Percentiles rank a stretch among this genome's conserved stretches.
phyloP scores from a whole-genome alignment of 768 basidiomycete genomes.

The Nevesoporus exiguus region DNA sequence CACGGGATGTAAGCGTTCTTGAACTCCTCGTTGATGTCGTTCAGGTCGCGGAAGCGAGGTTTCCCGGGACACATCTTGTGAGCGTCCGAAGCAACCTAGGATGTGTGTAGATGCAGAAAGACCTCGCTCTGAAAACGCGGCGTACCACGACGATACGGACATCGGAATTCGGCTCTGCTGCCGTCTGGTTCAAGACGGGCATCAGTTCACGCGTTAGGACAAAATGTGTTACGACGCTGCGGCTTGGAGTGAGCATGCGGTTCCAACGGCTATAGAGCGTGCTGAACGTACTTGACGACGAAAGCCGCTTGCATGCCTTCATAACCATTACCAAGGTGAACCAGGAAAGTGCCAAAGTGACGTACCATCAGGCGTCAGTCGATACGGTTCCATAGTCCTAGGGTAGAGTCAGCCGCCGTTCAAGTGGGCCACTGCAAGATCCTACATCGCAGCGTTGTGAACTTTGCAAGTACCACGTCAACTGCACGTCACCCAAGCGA shows the following conservation, averaged over 20 bases:
- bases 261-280: not conserved
- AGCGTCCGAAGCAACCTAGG: conserved; percentile 34
- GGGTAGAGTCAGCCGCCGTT: conserved; percentile 6
- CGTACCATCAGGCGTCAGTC: conserved; percentile 28
- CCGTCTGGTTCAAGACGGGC: conserved; percentile 50
- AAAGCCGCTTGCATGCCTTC: conserved; percentile 39
- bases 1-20: conserved; percentile 14
- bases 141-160: conserved; percentile 60
- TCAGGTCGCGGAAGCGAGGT: conserved; percentile 28
- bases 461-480: conserved; percentile 32
- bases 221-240: conserved; percentile 51
- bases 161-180: conserved; percentile 45
- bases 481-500: not conserved
- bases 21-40: conserved; percentile 38
- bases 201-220: conserved; percentile 53
- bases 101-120: not conserved
- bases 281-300: conserved; percentile 41
- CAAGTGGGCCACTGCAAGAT: not conserved
- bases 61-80: conserved; percentile 22
- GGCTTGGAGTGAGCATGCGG: not conserved
- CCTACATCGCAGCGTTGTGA: conserved; percentile 55
- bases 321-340: not conserved
- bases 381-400: conserved; percentile 21
- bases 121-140: not conserved
- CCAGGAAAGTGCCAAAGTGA: not conserved